Evolutionary conservation across 2,329 filamentous ascomycete genomes (phyloP).

Genomic region (Akanthomyces uredinophilus): DNA sequence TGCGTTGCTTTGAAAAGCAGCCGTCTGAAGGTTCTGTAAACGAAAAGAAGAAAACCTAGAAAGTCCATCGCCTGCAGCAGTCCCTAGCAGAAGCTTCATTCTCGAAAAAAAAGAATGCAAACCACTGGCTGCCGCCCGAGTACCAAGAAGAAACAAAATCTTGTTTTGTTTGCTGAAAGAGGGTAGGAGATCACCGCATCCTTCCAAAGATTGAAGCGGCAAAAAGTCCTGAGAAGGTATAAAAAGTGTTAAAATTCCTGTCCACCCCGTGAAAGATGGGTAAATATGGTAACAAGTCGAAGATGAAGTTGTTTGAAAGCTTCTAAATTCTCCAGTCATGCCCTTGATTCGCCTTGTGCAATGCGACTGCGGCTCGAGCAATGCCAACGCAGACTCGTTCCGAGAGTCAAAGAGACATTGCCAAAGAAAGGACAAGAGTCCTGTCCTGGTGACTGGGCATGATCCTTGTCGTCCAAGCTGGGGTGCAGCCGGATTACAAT

Average conservation of each 20-base stretch:
- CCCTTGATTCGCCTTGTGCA: too few species aligned
- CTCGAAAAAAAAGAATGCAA: background rate
- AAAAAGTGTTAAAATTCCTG: background rate
- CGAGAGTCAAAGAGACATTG: too few species aligned
- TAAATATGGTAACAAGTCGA: constrained; percentile 9
- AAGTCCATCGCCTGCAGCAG: constrained; percentile 13
- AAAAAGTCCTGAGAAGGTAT: background rate
- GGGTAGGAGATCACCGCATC: background rate
- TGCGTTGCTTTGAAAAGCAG: background rate
- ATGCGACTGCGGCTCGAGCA: background rate
- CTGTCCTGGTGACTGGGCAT: background rate
- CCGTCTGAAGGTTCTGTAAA: background rate
- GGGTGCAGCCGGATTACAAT: background rate
- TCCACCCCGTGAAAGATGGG: constrained; percentile 10
- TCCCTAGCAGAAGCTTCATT: constrained; percentile 4
- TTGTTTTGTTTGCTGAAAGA: background rate
- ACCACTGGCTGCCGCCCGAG: constrained; percentile 11
- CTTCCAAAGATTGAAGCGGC: background rate
- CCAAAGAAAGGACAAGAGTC: background rate
- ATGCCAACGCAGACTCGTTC: background rate
- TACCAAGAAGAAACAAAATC: constrained; percentile 8
- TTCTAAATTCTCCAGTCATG: background rate
- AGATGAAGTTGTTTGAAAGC: background rate
- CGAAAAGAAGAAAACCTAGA: background rate
- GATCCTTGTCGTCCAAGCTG: background rate